Conservation (phyloP, 2,329 filamentous ascomycete genomes). For the Aspergillus hiratsukae region DNA sequence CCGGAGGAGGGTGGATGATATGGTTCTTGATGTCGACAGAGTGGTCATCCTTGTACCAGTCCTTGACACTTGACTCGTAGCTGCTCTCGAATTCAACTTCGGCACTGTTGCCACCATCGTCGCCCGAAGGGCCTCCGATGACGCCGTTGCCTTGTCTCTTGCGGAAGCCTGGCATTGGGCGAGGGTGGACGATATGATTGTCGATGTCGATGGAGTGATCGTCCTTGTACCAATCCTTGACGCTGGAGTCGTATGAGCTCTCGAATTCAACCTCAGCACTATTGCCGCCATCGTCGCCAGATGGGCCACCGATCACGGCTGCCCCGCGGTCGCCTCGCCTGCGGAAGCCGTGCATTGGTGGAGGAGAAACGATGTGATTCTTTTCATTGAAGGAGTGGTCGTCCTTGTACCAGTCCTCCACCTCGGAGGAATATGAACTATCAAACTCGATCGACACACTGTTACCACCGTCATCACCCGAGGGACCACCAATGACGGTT, state of each 20-base stretch:
- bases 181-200: neutral
- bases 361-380: conserved; percentile 1
- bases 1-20: conserved; percentile 2
- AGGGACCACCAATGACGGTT: neutral
- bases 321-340: neutral
- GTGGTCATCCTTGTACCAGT: conserved; percentile 12
- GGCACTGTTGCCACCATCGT: neutral
- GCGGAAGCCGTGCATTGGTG: conserved; percentile 2
- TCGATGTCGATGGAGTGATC: too few relatives aligned
- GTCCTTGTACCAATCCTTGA: too few relatives aligned
- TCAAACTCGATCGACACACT: neutral
- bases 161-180: neutral
- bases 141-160: neutral
- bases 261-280: neutral
- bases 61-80: neutral
- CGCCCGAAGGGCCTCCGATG: neutral
- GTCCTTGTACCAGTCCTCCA: conserved; percentile 9
- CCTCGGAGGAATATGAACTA: neutral
- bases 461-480: neutral
- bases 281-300: conserved; percentile 22
- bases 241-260: too few relatives aligned
- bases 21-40: neutral
- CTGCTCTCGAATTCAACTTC: neutral
- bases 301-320: conserved; percentile 18
- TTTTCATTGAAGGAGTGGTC: conserved; percentile 5